Evolutionary conservation across 129 eudicot species (phyloP).

Genomic region (Flaveria ramosissima): DNA sequence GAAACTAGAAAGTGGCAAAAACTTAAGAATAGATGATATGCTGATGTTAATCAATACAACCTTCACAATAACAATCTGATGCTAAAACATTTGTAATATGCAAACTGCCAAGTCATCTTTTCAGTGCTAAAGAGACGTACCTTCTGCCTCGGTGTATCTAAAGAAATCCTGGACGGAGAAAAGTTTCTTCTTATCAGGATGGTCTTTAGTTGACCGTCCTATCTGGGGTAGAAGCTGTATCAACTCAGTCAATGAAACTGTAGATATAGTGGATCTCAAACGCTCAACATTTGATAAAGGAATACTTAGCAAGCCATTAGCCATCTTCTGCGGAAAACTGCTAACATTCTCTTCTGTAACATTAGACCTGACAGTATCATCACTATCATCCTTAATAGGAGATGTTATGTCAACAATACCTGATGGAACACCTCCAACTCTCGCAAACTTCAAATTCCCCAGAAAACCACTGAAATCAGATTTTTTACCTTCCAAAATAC

Average conservation of each 20-base stretch:
- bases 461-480: constrained; percentile 61
- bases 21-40: not conserved
- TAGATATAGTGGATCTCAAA: constrained; percentile 64
- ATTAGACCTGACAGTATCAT: constrained; percentile 38
- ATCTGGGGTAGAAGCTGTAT: constrained; percentile 82
- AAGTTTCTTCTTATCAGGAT: constrained; percentile 88
- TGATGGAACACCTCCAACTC: constrained; percentile 75
- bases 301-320: constrained; percentile 75
- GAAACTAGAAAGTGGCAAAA: not conserved
- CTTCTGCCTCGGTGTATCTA: constrained; percentile 89
- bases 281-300: constrained; percentile 94
- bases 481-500: constrained; percentile 59
- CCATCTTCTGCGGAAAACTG: constrained; percentile 56
- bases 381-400: constrained; percentile 54
- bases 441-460: constrained; percentile 77
- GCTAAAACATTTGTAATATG: not conserved
- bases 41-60: not conserved
- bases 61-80: not conserved
- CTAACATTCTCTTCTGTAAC: constrained; percentile 54
- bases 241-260: constrained; percentile 71
- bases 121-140: constrained; percentile 38
- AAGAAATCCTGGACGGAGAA: constrained; percentile 84
- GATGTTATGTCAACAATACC: constrained; percentile 58
- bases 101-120: not conserved
- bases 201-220: constrained; percentile 71